These are phyloP conservation scores for Xerocomellus amylosporus DNA, from an alignment of 768 basidiomycete genomes.

Conservation along the genomic window DNA sequence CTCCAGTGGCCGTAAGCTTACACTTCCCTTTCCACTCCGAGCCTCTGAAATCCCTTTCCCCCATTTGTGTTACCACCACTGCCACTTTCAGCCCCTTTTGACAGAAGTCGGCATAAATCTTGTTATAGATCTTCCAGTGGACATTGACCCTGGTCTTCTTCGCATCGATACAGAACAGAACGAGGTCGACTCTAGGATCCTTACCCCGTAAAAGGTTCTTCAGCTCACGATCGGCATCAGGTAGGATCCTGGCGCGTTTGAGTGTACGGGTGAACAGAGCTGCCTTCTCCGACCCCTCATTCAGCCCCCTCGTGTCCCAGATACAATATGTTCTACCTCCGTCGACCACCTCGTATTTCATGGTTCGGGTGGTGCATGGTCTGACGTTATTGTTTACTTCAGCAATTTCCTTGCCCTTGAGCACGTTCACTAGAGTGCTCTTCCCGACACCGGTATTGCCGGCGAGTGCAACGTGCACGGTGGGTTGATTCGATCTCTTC, in stretches of 20 bases:
- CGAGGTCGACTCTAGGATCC: slow-evolving; percentile 15
- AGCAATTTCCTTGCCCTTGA: slow-evolving; percentile 14
- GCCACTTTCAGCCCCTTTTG: slow-evolving; percentile 8
- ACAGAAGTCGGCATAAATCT: slow-evolving; percentile 18
- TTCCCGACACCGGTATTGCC: slow-evolving; percentile 27
- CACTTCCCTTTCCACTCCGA: slow-evolving; percentile 21
- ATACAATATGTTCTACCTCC: slow-evolving; percentile 9
- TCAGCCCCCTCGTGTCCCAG: slow-evolving; percentile 28
- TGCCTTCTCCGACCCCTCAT: slow-evolving; percentile 14
- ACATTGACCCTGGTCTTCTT: slow-evolving; percentile 14
- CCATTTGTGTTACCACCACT: slow-evolving; percentile 17
- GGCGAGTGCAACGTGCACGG: slow-evolving; percentile 20
- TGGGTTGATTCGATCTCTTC: slow-evolving; percentile 1
- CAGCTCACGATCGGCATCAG: slow-evolving; percentile 18
- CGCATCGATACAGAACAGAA: slow-evolving; percentile 22
- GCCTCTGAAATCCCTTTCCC: slow-evolving; percentile 3
- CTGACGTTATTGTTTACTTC: slow-evolving; percentile 14
- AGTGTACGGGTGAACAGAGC: background rate
- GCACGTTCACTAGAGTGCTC: slow-evolving; percentile 28
- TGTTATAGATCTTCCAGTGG: slow-evolving; percentile 22
- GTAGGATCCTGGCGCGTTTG: background rate
- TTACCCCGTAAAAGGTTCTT: slow-evolving; percentile 14
- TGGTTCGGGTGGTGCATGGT: slow-evolving; percentile 18
- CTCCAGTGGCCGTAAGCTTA: background rate
- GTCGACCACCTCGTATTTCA: slow-evolving; percentile 8